Conservation (phyloP, 1,284 basidiomycete genomes). For the Papiliotrema terrestris region DNA sequence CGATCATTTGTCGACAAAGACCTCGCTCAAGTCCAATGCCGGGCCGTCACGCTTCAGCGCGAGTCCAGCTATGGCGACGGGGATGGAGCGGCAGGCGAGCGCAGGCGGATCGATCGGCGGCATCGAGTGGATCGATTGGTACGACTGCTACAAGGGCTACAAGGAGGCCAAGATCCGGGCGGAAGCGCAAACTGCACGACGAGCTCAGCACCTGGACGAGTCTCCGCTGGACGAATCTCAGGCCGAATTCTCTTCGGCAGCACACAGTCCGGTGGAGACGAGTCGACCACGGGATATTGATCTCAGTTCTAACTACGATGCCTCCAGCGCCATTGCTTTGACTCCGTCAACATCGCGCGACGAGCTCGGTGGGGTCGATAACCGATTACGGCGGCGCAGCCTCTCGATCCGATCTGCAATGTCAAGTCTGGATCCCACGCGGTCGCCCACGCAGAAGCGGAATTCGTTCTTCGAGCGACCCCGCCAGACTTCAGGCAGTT, state of each 20-base stretch:
- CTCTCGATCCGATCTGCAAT: conserved; percentile 36
- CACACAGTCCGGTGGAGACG: background rate
- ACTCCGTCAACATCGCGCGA: conserved; percentile 32
- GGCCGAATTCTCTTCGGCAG: background rate
- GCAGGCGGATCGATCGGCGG: conserved; percentile 43
- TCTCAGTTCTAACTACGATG: conserved; percentile 12
- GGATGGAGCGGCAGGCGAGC: conserved; percentile 35
- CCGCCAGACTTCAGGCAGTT: conserved; percentile 36
- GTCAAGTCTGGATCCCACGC: conserved; percentile 31
- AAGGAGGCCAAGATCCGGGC: conserved; percentile 56
- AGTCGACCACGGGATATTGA: conserved; percentile 8
- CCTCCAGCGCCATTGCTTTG: conserved; percentile 19
- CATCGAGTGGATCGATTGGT: conserved; percentile 60
- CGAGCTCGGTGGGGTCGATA: conserved; percentile 11
- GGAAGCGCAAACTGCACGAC: conserved; percentile 18
- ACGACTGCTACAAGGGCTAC: conserved; percentile 56
- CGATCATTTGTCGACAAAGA: conserved; percentile 1
- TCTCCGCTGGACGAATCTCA: conserved; percentile 1
- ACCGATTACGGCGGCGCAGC: conserved; percentile 20
- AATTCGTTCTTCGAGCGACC: conserved; percentile 25
- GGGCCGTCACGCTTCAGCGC: conserved; percentile 16
- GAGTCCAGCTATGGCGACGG: background rate
- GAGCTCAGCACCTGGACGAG: background rate
- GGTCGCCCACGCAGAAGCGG: conserved; percentile 23
- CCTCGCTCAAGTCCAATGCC: conserved; percentile 7